phyloP scores from a whole-genome alignment of 2,329 filamentous ascomycete genomes.

The Graphilbum ipis-grandicollis region DNA sequence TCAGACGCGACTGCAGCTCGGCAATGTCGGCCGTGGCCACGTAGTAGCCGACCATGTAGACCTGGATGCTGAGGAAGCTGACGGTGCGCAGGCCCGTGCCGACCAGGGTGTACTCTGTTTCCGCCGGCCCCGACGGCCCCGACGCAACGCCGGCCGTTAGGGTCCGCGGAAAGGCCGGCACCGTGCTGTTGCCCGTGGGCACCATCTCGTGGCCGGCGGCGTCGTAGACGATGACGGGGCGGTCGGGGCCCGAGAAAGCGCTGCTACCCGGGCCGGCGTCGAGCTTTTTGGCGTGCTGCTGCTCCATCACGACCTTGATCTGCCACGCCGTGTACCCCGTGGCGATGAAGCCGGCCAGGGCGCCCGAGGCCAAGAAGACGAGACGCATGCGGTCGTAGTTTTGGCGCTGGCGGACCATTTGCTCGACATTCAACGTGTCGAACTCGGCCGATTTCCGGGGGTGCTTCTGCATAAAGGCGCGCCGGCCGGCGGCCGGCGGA shows the following conservation, averaged over 20 bases:
- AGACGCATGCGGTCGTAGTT: slow-evolving; percentile 33
- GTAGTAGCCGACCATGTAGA: slow-evolving; percentile 91
- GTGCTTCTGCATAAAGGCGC: slow-evolving; percentile 17
- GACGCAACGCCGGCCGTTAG: slow-evolving; percentile 20
- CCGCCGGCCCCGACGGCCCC: not conserved
- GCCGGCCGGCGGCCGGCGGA: slow-evolving; percentile 12
- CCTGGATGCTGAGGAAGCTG: slow-evolving; percentile 75
- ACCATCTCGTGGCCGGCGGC: slow-evolving; percentile 59
- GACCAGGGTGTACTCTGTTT: slow-evolving; percentile 66
- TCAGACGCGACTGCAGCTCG: slow-evolving; percentile 58
- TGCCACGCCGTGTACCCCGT: slow-evolving; percentile 34
- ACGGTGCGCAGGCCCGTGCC: slow-evolving; percentile 80
- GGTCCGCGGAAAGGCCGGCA: slow-evolving; percentile 61
- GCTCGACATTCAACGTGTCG: slow-evolving; percentile 32
- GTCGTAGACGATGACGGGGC: slow-evolving; percentile 46
- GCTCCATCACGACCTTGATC: slow-evolving; percentile 22
- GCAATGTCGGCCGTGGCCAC: slow-evolving; percentile 70
- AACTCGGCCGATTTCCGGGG: slow-evolving; percentile 12
- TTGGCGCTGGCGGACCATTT: slow-evolving; percentile 25
- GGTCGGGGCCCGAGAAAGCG: too few species aligned
- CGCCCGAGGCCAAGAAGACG: slow-evolving; percentile 33
- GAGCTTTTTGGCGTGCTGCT: slow-evolving; percentile 15
- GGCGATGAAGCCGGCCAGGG: slow-evolving; percentile 29
- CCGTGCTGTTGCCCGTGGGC: slow-evolving; percentile 62
- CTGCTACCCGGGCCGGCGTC: slow-evolving; percentile 21